phyloP scores from a whole-genome alignment of 164 flowering plant species.

The Buxus sempervirens region DNA sequence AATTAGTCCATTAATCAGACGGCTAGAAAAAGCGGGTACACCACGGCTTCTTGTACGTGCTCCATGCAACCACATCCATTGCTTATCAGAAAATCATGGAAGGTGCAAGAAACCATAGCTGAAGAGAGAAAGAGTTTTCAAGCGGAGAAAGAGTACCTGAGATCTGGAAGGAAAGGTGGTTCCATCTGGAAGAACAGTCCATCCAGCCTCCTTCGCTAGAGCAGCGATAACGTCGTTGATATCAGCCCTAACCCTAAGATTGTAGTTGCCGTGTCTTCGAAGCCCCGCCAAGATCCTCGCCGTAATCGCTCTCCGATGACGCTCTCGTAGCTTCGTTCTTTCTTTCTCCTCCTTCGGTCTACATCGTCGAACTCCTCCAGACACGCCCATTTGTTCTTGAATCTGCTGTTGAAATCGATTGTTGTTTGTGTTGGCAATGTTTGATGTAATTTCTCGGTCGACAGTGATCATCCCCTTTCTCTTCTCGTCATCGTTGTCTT shows the following conservation, averaged over 20 bases:
- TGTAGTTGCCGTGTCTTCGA: conserved; percentile 94
- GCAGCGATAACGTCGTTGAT: conserved; percentile 97
- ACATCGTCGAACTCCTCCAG: conserved; percentile 59
- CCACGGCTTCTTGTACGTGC: too few relatives aligned
- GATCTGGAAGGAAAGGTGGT: conserved; percentile 88
- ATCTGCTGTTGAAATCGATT: conserved; percentile 37
- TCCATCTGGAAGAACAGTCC: conserved; percentile 99
- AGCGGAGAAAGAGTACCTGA: conserved; percentile 51
- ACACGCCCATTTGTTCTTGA: conserved; percentile 40
- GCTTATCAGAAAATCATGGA: too few relatives aligned
- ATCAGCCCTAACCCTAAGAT: conserved; percentile 95
- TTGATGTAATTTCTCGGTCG: conserved; percentile 30
- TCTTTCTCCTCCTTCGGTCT: conserved; percentile 95
- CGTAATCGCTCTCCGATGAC: conserved; percentile 91
- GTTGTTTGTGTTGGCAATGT: conserved; percentile 23
- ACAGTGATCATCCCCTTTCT: conserved; percentile 18
- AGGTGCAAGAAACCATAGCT: too few relatives aligned
- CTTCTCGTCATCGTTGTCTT: conserved; percentile 44
- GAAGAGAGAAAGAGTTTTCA: conserved; percentile 7
- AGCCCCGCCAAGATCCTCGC: conserved; percentile 90
- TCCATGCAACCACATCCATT: too few relatives aligned
- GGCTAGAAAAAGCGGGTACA: too few relatives aligned
- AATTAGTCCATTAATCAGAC: too few relatives aligned
- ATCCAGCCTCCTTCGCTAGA: conserved; percentile 96
- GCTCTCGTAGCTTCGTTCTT: conserved; percentile 86